Conservation (phyloP, 176 grass and related monocot species). For the Areca catechu region DNA sequence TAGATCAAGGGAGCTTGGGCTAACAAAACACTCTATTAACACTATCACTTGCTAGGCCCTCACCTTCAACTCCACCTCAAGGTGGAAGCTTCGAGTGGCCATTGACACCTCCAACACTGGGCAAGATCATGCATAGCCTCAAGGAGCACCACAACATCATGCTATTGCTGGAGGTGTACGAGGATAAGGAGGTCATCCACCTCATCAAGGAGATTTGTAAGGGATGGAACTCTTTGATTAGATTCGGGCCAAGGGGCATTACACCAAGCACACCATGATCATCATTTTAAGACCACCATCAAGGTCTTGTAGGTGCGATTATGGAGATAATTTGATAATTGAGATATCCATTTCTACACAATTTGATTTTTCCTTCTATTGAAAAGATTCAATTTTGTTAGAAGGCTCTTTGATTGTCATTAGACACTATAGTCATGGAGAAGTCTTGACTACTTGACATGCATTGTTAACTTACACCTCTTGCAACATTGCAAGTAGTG, state of each 20-base stretch:
- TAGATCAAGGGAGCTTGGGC: slow-evolving; percentile 68
- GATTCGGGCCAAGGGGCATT: slow-evolving; percentile 38
- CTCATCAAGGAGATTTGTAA: slow-evolving; percentile 60
- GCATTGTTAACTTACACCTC: no score
- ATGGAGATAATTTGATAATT: no score
- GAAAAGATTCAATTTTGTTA: no score
- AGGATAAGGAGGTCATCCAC: slow-evolving; percentile 44
- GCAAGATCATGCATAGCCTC: slow-evolving; percentile 43
- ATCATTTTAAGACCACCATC: slow-evolving; percentile 57
- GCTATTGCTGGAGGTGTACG: slow-evolving; percentile 36
- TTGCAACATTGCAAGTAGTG: no score
- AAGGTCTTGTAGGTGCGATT: slow-evolving; percentile 47
- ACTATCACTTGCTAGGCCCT: slow-evolving; percentile 34
- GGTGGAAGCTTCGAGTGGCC: slow-evolving; percentile 28
- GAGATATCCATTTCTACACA: no score
- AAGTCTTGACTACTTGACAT: no score
- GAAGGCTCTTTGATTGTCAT: no score
- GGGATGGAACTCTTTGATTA: slow-evolving; percentile 62
- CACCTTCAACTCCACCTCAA: slow-evolving; percentile 68
- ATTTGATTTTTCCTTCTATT: no score
- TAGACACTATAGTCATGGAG: no score
- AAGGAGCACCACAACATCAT: slow-evolving; percentile 24
- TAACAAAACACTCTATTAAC: slow-evolving; percentile 51
- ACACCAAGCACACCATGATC: slow-evolving; percentile 49
- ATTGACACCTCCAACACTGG: slow-evolving; percentile 48